Evolutionary conservation across 371 early-diverging fungal species (phyloP).

Genomic region (Mortierella sp.): DNA sequence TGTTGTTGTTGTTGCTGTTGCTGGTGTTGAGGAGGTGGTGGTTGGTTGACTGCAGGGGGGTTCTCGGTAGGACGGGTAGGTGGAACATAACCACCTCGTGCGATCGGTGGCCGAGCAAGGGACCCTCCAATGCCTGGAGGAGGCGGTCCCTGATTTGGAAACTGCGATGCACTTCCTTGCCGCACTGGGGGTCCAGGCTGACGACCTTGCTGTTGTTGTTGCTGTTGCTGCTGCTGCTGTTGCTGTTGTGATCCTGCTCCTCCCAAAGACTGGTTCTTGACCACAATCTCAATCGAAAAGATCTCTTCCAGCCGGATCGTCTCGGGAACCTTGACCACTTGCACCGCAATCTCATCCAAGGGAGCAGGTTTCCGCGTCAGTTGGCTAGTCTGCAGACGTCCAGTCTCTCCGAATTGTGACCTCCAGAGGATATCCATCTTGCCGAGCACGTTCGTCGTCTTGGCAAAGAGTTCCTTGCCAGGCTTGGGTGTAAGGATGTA

Average conservation of each 20-base stretch:
- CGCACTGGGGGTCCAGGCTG: conserved; percentile 21
- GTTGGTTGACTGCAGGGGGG: conserved; percentile 42
- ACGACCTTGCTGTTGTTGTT: conserved; percentile 14
- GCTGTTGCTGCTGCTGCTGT: conserved; percentile 29
- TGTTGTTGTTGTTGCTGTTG: conserved; percentile 19
- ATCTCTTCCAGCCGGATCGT: conserved; percentile 71
- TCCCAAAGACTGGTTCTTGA: conserved; percentile 62
- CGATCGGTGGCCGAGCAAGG: conserved; percentile 47
- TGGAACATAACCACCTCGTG: conserved; percentile 41
- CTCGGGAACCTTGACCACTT: conserved; percentile 66
- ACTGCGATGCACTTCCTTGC: conserved; percentile 16
- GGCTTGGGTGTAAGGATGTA: conserved; percentile 83
- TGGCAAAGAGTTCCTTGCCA: conserved; percentile 70
- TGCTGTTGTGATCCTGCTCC: neutral
- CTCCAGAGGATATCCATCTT: conserved; percentile 96
- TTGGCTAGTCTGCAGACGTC: conserved; percentile 95
- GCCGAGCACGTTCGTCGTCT: conserved; percentile 87
- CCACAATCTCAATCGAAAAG: conserved; percentile 71
- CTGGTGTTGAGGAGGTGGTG: conserved; percentile 17
- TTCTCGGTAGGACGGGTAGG: conserved; percentile 43
- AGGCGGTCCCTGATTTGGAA: conserved; percentile 12
- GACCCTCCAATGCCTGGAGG: conserved; percentile 20
- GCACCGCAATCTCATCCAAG: conserved; percentile 82
- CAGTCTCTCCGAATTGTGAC: conserved; percentile 86
- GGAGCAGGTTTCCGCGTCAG: conserved; percentile 86